These are phyloP conservation scores for Rhamnella rubrinervis DNA, from an alignment of 331 rosid genomes.

Conservation along the genomic window DNA sequence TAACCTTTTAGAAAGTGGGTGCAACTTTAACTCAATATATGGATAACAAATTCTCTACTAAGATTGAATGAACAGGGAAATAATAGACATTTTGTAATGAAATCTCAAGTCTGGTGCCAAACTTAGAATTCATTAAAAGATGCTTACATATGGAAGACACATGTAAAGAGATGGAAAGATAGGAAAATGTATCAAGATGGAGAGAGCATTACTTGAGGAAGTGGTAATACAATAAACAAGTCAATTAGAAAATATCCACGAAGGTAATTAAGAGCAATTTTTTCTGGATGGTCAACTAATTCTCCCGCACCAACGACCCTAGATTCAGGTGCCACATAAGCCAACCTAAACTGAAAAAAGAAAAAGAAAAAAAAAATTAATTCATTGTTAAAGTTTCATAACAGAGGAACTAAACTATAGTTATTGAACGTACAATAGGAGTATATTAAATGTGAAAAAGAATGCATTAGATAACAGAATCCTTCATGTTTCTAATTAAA, in stretches of 20 bases:
- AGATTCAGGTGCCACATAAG: conserved; percentile 85
- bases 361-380: too few species aligned
- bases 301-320: conserved; percentile 88
- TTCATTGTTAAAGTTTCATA: too few species aligned
- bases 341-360: conserved; percentile 77
- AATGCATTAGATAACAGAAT: too few species aligned
- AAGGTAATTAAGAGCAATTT: conserved; percentile 66
- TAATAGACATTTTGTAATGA: neutral
- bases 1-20: neutral
- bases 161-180: neutral
- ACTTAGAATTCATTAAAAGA: neutral
- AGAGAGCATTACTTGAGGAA: conserved; percentile 66
- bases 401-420: too few species aligned
- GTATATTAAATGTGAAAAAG: too few species aligned
- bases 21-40: too few species aligned
- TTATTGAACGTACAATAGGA: too few species aligned
- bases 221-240: conserved; percentile 63
- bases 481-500: too few species aligned
- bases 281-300: conserved; percentile 73
- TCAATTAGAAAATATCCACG: conserved; percentile 55
- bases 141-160: neutral
- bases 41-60: too few species aligned
- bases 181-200: neutral
- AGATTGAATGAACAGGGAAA: too few species aligned
- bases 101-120: too few species aligned